Evolutionary conservation across 768 basidiomycete genomes (phyloP).

Genomic region (Leccinum sublutescens): DNA sequence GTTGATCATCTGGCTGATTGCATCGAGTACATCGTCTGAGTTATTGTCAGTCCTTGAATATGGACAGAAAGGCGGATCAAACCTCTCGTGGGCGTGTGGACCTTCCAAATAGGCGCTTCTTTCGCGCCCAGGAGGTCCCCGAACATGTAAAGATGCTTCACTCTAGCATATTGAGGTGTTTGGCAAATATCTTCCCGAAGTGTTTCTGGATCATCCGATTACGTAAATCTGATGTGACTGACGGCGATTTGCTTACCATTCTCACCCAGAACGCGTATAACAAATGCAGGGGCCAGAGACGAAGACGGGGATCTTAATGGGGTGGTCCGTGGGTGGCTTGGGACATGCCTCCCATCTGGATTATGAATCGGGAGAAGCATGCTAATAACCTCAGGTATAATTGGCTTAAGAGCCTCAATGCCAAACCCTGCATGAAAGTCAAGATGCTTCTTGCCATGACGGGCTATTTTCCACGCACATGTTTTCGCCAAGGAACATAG

Average conservation of each 20-base stretch:
- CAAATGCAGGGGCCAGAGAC: conserved; percentile 16
- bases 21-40: conserved; percentile 11
- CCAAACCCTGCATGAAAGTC: conserved; percentile 9
- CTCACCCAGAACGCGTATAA: conserved; percentile 13
- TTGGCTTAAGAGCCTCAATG: conserved; percentile 8
- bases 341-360: neutral
- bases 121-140: conserved; percentile 5
- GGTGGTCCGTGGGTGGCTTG: neutral
- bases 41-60: neutral
- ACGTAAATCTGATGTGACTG: neutral
- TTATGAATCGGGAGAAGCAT: conserved; percentile 12
- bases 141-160: conserved; percentile 19
- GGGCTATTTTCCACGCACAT: conserved; percentile 2
- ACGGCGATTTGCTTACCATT: conserved; percentile 3
- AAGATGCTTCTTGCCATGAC: neutral
- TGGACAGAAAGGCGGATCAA: neutral
- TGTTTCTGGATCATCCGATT: conserved; percentile 8
- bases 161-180: conserved; percentile 9
- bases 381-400: conserved; percentile 10
- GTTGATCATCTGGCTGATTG: conserved; percentile 6
- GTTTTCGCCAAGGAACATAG: conserved; percentile 18
- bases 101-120: conserved; percentile 12
- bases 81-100: conserved; percentile 14
- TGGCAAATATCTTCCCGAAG: conserved; percentile 21
- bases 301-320: conserved; percentile 6